These are phyloP conservation scores for Panaeolus cyanescens DNA, from an alignment of 768 basidiomycete genomes.

Conservation along the genomic window DNA sequence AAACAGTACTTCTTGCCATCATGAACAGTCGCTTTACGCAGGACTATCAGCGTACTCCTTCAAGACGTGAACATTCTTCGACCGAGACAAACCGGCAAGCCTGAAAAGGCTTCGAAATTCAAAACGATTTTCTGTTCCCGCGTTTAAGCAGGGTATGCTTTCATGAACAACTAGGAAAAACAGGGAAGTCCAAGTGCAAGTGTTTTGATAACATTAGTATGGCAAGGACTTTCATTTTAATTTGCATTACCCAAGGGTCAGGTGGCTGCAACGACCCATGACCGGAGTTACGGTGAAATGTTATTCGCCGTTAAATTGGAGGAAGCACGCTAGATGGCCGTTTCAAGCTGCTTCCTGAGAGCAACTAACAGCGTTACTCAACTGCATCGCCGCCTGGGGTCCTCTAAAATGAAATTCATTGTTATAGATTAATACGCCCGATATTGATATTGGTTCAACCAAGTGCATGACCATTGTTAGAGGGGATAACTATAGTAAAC, in stretches of 20 bases:
- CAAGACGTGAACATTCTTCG: no score
- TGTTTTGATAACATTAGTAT: constrained; percentile 1
- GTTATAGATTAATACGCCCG: neutral
- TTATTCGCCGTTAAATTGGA: neutral
- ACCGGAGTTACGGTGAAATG: neutral
- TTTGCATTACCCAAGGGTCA: neutral
- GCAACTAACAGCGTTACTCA: neutral
- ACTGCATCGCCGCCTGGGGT: constrained; percentile 3
- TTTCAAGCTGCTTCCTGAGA: neutral
- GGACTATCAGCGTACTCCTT: no score
- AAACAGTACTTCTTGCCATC: no score
- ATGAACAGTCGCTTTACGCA: no score
- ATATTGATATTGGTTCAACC: neutral
- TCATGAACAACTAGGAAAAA: no score
- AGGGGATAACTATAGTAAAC: neutral
- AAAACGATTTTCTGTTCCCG: no score
- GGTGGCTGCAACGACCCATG: neutral
- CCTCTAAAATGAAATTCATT: constrained; percentile 1
- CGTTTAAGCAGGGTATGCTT: no score
- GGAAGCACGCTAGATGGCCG: neutral
- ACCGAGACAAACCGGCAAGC: no score
- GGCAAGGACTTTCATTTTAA: neutral
- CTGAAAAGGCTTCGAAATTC: no score
- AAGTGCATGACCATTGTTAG: neutral
- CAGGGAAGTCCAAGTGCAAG: no score